These are phyloP conservation scores for Blastomyces emzantsi DNA, from an alignment of 2,329 filamentous ascomycete genomes.

Conservation along the genomic window DNA sequence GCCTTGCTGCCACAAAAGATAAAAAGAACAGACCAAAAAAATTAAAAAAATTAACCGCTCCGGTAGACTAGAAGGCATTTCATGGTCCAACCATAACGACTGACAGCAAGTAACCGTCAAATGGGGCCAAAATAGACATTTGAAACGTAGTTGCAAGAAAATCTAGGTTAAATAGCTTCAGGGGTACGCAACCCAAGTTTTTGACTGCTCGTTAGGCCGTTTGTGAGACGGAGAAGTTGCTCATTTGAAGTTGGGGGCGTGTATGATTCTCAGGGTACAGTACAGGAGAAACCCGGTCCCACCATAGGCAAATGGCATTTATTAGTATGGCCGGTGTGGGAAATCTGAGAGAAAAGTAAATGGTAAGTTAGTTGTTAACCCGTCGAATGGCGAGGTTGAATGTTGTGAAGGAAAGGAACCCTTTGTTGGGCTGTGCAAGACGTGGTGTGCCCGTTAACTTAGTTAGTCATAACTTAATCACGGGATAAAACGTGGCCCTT, in stretches of 20 bases:
- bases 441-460: too few species aligned
- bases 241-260: background rate
- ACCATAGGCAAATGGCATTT: background rate
- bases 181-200: background rate
- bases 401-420: background rate
- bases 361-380: background rate
- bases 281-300: background rate
- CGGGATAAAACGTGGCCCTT: too few species aligned
- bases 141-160: background rate
- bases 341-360: background rate
- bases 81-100: background rate
- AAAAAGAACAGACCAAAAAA: background rate
- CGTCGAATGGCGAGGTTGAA: background rate
- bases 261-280: background rate
- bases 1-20: too few species aligned
- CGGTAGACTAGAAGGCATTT: too few species aligned
- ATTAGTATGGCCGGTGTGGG: background rate
- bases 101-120: background rate
- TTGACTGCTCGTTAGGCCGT: background rate
- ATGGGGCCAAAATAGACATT: background rate
- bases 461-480: background rate
- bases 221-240: background rate
- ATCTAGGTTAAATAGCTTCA: background rate
- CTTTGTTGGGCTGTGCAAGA: too few species aligned
- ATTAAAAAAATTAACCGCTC: too few species aligned